A percentile compares a stretch with the other conserved stretches of the same genome.
phyloP scores from a whole-genome alignment of 2,329 filamentous ascomycete genomes.

The Pseudogymnoascus sp. region DNA sequence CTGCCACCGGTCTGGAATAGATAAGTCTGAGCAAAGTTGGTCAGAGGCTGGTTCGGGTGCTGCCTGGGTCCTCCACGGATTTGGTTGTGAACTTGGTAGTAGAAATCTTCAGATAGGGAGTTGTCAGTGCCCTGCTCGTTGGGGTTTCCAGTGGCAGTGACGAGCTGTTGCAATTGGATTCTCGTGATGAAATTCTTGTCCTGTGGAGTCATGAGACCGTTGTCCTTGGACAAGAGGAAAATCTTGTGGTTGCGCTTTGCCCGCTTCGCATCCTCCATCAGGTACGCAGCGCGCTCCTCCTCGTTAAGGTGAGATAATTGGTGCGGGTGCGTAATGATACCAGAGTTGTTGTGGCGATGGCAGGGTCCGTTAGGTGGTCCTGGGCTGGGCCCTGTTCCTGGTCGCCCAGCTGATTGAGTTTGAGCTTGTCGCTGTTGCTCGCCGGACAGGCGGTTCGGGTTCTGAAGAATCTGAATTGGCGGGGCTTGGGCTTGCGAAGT shows the following conservation, averaged over 20 bases:
- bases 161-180: slow-evolving; percentile 92
- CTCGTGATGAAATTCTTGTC: slow-evolving; percentile 99
- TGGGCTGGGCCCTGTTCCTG: slow-evolving; percentile 9
- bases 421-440: slow-evolving; percentile 36
- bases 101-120: slow-evolving; percentile 86
- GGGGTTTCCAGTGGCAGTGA: slow-evolving; percentile 82
- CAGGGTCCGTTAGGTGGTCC: slow-evolving; percentile 17
- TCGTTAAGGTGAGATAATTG: slow-evolving; percentile 72
- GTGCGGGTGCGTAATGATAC: slow-evolving; percentile 58
- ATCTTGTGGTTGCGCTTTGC: slow-evolving; percentile 99
- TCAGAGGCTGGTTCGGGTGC: slow-evolving; percentile 85
- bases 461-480: slow-evolving; percentile 72
- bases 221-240: slow-evolving; percentile 83
- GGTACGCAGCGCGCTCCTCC: slow-evolving; percentile 72
- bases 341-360: slow-evolving; percentile 31
- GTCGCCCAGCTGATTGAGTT: slow-evolving; percentile 28
- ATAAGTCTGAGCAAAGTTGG: slow-evolving; percentile 96
- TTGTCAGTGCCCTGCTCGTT: slow-evolving; percentile 73
- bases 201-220: slow-evolving; percentile 96
- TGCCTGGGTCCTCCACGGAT: slow-evolving; percentile 85
- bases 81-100: slow-evolving; percentile 95
- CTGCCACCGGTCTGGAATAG: slow-evolving; percentile 89
- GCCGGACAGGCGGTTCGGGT: slow-evolving; percentile 57
- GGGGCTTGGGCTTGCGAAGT: slow-evolving; percentile 40
- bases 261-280: slow-evolving; percentile 86